phyloP scores from a whole-genome alignment of 768 basidiomycete species.

The Suillus occidentalis region DNA sequence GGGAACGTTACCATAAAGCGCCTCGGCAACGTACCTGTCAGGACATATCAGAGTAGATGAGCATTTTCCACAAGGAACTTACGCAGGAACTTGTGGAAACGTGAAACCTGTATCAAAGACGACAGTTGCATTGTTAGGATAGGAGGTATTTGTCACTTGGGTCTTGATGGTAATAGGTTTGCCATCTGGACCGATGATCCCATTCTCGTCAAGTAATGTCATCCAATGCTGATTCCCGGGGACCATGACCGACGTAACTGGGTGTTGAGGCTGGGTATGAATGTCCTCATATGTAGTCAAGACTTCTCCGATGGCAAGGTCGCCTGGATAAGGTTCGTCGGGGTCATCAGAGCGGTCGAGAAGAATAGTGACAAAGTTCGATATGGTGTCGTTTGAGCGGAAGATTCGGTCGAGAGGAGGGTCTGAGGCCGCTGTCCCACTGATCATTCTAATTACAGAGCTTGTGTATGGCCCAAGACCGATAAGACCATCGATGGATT shows the following conservation, averaged over 20 bases:
- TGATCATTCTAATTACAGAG: conserved; percentile 43
- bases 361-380: conserved; percentile 63
- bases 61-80: conserved; percentile 10
- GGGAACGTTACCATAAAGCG: conserved; percentile 56
- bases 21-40: conserved; percentile 51
- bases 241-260: conserved; percentile 42
- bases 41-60: conserved; percentile 16
- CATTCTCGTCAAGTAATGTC: conserved; percentile 58
- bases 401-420: conserved; percentile 68
- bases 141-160: conserved; percentile 42
- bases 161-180: conserved; percentile 45
- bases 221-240: conserved; percentile 62
- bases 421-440: conserved; percentile 42
- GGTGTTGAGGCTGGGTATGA: conserved; percentile 48
- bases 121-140: conserved; percentile 51
- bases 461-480: conserved; percentile 66
- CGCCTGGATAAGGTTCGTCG: conserved; percentile 51
- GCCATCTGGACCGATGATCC: conserved; percentile 63
- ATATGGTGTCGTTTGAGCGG: conserved; percentile 51
- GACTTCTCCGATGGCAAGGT: conserved; percentile 62
- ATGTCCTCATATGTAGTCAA: conserved; percentile 50
- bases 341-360: conserved; percentile 62
- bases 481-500: conserved; percentile 36
- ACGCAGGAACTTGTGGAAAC: conserved; percentile 61
- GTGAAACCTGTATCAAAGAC: conserved; percentile 74